These are phyloP conservation scores for Salix arbutifolia DNA, from an alignment of 345 rosid species.

Conservation along the genomic window DNA sequence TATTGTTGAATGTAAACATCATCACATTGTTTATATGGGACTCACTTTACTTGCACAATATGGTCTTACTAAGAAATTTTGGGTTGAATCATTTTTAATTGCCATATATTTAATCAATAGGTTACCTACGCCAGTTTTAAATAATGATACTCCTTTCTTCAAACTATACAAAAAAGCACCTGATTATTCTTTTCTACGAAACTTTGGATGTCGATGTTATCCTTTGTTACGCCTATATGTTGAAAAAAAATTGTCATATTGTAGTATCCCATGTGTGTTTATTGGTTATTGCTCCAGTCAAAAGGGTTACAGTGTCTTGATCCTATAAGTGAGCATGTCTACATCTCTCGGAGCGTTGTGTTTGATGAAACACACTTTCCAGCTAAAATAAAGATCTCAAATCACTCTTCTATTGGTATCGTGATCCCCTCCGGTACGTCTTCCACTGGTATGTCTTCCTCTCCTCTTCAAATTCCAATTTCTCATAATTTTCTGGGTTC, in stretches of 20 bases:
- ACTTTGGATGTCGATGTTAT: no score
- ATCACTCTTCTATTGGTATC: not conserved
- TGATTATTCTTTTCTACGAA: no score
- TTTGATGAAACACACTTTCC: not conserved
- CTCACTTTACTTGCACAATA: not conserved
- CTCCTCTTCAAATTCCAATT: not conserved
- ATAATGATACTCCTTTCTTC: no score
- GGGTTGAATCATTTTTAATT: not conserved
- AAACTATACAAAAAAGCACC: no score
- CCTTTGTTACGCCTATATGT: no score
- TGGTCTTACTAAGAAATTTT: not conserved
- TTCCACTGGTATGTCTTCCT: not conserved
- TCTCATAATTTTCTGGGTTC: accelerated
- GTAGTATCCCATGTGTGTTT: no score
- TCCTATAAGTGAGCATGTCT: not conserved
- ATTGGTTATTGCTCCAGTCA: not conserved
- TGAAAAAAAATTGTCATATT: no score
- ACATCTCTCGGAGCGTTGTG: not conserved
- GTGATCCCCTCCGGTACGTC: not conserved
- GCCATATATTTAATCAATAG: no score
- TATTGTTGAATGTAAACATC: no score
- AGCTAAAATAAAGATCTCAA: not conserved
- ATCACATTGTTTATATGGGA: not conserved
- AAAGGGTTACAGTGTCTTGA: not conserved
- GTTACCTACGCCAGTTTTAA: not conserved